These are phyloP conservation scores for Oemleria cerasiformis DNA, from an alignment of 306 rosid species.

Conservation along the genomic window DNA sequence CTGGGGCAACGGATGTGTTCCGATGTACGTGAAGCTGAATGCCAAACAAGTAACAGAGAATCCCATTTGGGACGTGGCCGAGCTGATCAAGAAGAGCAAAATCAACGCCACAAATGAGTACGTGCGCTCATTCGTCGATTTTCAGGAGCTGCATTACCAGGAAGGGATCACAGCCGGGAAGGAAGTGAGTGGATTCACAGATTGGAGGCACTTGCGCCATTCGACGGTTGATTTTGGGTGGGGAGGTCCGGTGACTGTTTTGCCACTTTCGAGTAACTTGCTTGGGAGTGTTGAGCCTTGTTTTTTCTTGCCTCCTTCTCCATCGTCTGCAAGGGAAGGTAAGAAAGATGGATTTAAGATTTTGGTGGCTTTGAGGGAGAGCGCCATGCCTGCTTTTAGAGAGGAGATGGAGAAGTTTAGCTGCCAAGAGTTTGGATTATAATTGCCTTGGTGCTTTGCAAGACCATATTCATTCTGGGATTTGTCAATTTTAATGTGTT, in stretches of 20 bases:
- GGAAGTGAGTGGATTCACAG: constrained; percentile 81
- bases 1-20: constrained; percentile 88
- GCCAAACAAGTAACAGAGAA: constrained; percentile 46
- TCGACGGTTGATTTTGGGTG: constrained; percentile 88
- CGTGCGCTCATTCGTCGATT: constrained; percentile 64
- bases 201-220: constrained; percentile 87
- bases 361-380: constrained; percentile 43
- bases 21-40: constrained; percentile 59
- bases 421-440: constrained; percentile 15
- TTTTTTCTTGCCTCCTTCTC: constrained; percentile 73
- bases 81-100: constrained; percentile 70
- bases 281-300: constrained; percentile 86
- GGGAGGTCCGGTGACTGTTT: constrained; percentile 88
- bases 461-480: not conserved
- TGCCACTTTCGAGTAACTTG: constrained; percentile 62
- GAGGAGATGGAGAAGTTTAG: constrained; percentile 51
- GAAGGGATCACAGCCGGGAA: constrained; percentile 70
- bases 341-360: constrained; percentile 64
- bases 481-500: not conserved
- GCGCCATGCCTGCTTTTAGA: constrained; percentile 55
- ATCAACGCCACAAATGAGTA: constrained; percentile 59
- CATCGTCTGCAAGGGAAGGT: not conserved
- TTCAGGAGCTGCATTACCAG: constrained; percentile 52
- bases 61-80: constrained; percentile 74
- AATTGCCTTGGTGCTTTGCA: not conserved